phyloP scores from a whole-genome alignment of 345 rosid species.

The Adansonia digitata region DNA sequence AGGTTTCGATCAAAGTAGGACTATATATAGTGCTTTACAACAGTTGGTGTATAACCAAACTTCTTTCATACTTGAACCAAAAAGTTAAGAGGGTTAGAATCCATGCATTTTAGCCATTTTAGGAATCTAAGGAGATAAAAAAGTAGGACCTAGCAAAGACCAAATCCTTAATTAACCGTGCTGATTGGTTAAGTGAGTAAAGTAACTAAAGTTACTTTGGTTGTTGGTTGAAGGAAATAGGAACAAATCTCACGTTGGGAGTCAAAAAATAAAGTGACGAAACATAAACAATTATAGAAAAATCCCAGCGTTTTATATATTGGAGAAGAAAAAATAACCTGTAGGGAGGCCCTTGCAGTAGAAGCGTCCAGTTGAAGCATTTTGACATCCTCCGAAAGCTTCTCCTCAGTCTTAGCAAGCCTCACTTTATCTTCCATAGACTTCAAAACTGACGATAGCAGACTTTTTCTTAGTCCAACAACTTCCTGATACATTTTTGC shows the following conservation, averaged over 20 bases:
- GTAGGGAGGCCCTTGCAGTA: slow-evolving; percentile 53
- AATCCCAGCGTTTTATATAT: neutral
- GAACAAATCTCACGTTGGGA: neutral
- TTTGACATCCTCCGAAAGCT: slow-evolving; percentile 69
- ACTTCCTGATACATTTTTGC: slow-evolving; percentile 52
- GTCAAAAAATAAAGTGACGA: neutral
- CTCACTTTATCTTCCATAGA: slow-evolving; percentile 57
- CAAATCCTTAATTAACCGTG: too few species aligned
- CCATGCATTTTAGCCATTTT: neutral
- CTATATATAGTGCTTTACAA: neutral
- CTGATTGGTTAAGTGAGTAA: too few species aligned
- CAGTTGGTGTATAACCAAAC: neutral
- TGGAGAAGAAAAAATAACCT: slow-evolving; percentile 39
- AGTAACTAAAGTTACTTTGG: neutral
- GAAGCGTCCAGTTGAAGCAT: slow-evolving; percentile 61
- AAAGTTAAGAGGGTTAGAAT: neutral
- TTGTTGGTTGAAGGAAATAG: neutral
- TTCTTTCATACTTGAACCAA: neutral
- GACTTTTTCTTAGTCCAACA: slow-evolving; percentile 47
- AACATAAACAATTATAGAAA: neutral
- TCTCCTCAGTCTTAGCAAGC: slow-evolving; percentile 61
- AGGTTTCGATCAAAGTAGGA: neutral
- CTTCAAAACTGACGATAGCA: slow-evolving; percentile 50
- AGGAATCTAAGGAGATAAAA: neutral
- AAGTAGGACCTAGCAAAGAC: neutral